Base-by-base conservation (phyloP, 2,329 filamentous ascomycete species). In the Phialocephala sp. region DNA sequence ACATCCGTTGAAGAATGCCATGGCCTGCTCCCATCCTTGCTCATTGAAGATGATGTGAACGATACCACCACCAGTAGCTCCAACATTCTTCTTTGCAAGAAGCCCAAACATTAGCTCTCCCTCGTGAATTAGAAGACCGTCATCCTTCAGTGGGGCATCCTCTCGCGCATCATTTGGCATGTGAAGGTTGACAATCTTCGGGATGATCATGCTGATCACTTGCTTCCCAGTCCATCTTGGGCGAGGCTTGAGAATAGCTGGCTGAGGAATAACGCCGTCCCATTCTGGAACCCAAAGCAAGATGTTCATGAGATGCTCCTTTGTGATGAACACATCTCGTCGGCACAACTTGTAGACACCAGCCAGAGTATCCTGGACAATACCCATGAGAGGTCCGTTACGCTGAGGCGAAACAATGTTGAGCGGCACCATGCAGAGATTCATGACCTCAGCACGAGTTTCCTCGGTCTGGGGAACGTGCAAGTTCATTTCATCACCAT, bases 401-500 rank as follows among this genome's bases (percentile, higher is more conserved):
- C 94, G 90, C 79, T 99, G 95, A 4, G 95, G 95, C 1, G 96
- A 99, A 11, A 99, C 96, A 75, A 99, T 98, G 79, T 99, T 97
- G 73, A 95, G 87, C 0, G 95, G 95, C n/a, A 99, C 95, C 86
- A 98, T 91, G 78, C 94, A 98, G 15, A 99, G 87, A 77, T 98
- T 91, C 78, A 89, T 92, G 72, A 99, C 88, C 79, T 99, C 95
- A 55, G 96, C 93, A 67, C 95, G 91, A 39, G 96, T 96, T 79
- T 99, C 96, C 76, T 99, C 94, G 43, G 92, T 95, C 76, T 99
- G 95, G 4, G 95, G 96, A 60, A 99, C 96, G 86, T 99, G 95
- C 81, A 99, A 88, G 77, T 99, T 99, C 95, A 99, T 99, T 80
- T 99, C 95, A 78, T 99, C 95, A 81, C 95, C 95, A 76, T 99